Conservation (phyloP, 2,329 filamentous ascomycete genomes). For the Pyricularia sp. region DNA sequence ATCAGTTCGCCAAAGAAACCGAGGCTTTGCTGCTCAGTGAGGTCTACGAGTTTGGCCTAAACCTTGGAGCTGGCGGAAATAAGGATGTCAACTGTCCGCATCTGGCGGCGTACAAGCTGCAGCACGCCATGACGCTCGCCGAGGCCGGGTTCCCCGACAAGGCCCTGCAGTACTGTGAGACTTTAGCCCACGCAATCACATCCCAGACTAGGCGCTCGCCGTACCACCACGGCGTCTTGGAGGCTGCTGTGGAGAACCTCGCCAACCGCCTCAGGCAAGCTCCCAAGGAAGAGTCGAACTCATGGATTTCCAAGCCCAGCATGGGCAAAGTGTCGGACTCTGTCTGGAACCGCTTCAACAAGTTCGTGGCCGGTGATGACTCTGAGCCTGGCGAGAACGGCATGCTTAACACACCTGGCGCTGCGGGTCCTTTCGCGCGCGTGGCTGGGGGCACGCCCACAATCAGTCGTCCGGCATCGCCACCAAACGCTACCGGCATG, state of each 20-base stretch:
- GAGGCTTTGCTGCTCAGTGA: conserved; percentile 91
- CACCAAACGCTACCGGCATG: conserved; percentile 46
- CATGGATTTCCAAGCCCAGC: conserved; percentile 89
- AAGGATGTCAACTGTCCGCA: conserved; percentile 56
- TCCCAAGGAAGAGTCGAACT: conserved; percentile 65
- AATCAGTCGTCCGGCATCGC: conserved; percentile 61
- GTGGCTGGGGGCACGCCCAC: conserved; percentile 65
- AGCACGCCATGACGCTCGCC: conserved; percentile 72
- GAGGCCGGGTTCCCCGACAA: conserved; percentile 73
- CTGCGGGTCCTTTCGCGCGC: conserved; percentile 69
- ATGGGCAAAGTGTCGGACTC: conserved; percentile 92
- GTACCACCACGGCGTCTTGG: conserved; percentile 69
- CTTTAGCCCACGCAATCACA: conserved; percentile 61
- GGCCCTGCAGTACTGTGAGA: conserved; percentile 83
- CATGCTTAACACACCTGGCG: conserved; percentile 41
- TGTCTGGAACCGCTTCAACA: conserved; percentile 87
- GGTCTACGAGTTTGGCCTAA: conserved; percentile 81
- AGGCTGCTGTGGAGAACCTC: conserved; percentile 70
- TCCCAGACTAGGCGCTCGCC: conserved; percentile 72
- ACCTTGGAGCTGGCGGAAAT: conserved; percentile 46
- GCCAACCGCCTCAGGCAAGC: conserved; percentile 72
- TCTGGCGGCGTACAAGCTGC: conserved; percentile 79
- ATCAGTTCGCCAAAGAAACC: conserved; percentile 64
- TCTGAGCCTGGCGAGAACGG: conserved; percentile 49
- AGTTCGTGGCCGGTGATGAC: conserved; percentile 89